Base-by-base conservation (phyloP, 2,329 filamentous ascomycete genomes). In the Achaetomium macrosporum region DNA sequence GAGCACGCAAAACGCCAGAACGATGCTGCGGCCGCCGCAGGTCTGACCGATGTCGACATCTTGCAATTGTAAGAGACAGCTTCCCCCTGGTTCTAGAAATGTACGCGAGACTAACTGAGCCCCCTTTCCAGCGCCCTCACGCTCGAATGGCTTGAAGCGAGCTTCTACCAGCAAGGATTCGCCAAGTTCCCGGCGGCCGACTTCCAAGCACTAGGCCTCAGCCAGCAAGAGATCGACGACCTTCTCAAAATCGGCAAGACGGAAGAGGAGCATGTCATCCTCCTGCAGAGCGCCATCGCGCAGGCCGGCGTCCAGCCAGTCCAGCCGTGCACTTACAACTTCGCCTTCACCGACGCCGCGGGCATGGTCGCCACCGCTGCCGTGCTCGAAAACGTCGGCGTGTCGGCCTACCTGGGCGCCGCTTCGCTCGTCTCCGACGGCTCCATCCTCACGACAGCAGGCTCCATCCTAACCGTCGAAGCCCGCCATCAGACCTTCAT, bases 401-500 rank as follows among this genome's bases (percentile, higher is more conserved):
- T 89, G 31, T 85, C 83, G n/a, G 85, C 85, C 57, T 85, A 84
- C 69, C 79, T 89, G 13, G 86, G 85, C 54, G 86, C 84, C 25
- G 85, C 84, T 13, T 81, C 84, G 5, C 74, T 88, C 31, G 69
- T 90, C 57, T 75, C 78, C 42, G 75, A 76, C 51, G 71, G 76
- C 46, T 74, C 73, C 46, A 79, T 88, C 57, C 80, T 90, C 47
- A 74, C 77, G 55, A 80, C 82, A 17, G 86, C 87, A 2, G 86
- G 77, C 10, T 81, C 81, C 47, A 90, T 90, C 66, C 77, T 88
- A 42, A 87, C 85, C 20, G 78, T 88, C 55, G 87, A 90, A 71
- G 77, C 85, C 29, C 79, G 87, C 54, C 87, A 90, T 71, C 84
- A 88, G 70, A 84, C 83, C 56, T 83, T 87, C 68, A 81, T 90